Conservation (phyloP, 208 protist species). For the Angomonas ambiguus region DNA sequence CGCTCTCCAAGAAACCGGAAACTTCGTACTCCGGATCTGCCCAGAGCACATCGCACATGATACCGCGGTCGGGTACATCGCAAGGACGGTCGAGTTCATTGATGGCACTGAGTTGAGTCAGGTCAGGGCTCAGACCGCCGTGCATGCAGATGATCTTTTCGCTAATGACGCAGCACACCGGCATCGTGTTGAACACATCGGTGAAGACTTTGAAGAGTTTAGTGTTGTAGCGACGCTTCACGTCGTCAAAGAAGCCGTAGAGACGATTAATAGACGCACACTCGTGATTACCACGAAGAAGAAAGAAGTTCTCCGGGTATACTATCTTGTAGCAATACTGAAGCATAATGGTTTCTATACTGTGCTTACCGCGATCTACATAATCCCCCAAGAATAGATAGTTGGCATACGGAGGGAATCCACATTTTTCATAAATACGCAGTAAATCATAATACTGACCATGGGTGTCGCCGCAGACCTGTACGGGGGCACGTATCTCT, state of each 20-base stretch:
- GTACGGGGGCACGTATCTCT: conserved; percentile 74
- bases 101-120: conserved; percentile 38
- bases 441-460: conserved; percentile 79
- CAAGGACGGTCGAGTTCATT: conserved; percentile 44
- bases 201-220: conserved; percentile 84
- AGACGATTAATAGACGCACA: conserved; percentile 70
- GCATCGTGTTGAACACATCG: conserved; percentile 84
- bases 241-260: conserved; percentile 87
- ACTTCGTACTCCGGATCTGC: conserved; percentile 95
- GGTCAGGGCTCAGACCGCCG: conserved; percentile 76
- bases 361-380: conserved; percentile 92
- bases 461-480: conserved; percentile 85
- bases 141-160: conserved; percentile 75
- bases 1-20: conserved; percentile 95
- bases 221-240: conserved; percentile 93
- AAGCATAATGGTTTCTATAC: conserved; percentile 67
- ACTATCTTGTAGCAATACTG: conserved; percentile 78
- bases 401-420: conserved; percentile 35
- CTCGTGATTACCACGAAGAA: conserved; percentile 91
- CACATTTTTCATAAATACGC: conserved; percentile 66
- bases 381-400: conserved; percentile 98
- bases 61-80: conserved; percentile 41
- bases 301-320: conserved; percentile 77
- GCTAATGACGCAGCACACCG: conserved; percentile 65
- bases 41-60: conserved; percentile 99